Base-by-base conservation (phyloP, 805 yeast species). In the Wickerhamiella alocasiicola region DNA sequence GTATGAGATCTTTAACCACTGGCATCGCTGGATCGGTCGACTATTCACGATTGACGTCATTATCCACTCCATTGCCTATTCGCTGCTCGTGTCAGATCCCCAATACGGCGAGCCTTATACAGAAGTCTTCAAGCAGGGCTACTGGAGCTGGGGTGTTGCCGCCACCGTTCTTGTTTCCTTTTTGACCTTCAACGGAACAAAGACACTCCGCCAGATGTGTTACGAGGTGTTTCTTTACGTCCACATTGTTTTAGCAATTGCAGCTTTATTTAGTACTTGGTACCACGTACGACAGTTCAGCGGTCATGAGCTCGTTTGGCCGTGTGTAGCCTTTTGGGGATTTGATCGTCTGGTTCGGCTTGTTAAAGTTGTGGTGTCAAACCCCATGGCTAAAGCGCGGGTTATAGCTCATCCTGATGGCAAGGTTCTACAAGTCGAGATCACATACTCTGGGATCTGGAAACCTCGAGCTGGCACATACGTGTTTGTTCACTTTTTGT, bases 291-390 rank as follows among this genome's bases (percentile, higher is more conserved):
- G 18, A 6, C 30, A 26, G 3, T 39, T 45, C 6, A 47, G 46
- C 1, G 49, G 52, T 7, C 62, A 65, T 48, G 67, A 63, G 43
- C 72, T 67, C 60, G 50, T 68, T 16, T 74, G 71, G 42, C 69
- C 74, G 4, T 53, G 76, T 6, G 66, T 73, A 44, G 77, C 73
- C 0, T 64, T 83, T 6, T 84, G 94, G 94, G 67, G 63, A 2
- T 65, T 73, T 48, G 93, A 84, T 53, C 63, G 87, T 42, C 44
- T 73, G 0, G 51, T 70, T 11, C 67, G 94, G 47, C 44, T 76
- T 9, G 60, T 67, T 1, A 67, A 83, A 41, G 56, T 82, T 2
- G 41, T 68, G 9, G 49, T 59, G 18, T 75, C 77, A 49, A 93
- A 93, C 3, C 44, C 56, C 0, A 43, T 36, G 23, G 51, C 57